Conservation (phyloP, 2,329 filamentous ascomycete genomes). For the Neonectria hederae region DNA sequence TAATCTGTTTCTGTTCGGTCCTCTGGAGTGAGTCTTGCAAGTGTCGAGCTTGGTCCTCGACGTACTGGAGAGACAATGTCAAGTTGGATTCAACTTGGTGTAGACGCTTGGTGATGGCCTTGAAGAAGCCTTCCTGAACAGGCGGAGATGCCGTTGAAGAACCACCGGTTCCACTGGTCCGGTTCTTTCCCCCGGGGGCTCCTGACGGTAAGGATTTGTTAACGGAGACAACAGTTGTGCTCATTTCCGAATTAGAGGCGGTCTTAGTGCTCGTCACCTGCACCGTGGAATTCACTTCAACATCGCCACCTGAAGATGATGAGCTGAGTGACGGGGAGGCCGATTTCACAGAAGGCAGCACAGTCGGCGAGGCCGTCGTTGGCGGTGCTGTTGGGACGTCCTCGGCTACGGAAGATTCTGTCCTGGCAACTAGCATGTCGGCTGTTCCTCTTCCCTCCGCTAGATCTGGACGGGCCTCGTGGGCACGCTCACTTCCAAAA, state of each 20-base stretch:
- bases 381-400: conserved; percentile 22
- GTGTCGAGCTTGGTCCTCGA: conserved; percentile 93
- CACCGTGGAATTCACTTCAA: conserved; percentile 18
- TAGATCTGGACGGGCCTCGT: conserved; percentile 13
- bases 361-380: conserved; percentile 24
- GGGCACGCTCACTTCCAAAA: conserved; percentile 7
- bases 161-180: conserved; percentile 41
- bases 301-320: conserved; percentile 21
- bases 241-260: conserved; percentile 19
- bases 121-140: conserved; percentile 98
- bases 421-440: conserved; percentile 20
- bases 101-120: conserved; percentile 91
- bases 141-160: conserved; percentile 67
- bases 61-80: conserved; percentile 91
- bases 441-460: conserved; percentile 23
- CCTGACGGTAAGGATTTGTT: conserved; percentile 30
- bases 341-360: conserved; percentile 29
- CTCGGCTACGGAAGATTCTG: conserved; percentile 22
- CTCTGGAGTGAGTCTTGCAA: conserved; percentile 86
- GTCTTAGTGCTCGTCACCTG: conserved; percentile 27
- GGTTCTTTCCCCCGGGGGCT: conserved; percentile 38
- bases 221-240: conserved; percentile 9
- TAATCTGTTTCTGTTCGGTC: conserved; percentile 86
- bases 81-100: conserved; percentile 92
- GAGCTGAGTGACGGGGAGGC: conserved; percentile 30